Evolutionary conservation across 164 flowering plant genomes (phyloP).

Genomic region (Dillenia suffruticosa): DNA sequence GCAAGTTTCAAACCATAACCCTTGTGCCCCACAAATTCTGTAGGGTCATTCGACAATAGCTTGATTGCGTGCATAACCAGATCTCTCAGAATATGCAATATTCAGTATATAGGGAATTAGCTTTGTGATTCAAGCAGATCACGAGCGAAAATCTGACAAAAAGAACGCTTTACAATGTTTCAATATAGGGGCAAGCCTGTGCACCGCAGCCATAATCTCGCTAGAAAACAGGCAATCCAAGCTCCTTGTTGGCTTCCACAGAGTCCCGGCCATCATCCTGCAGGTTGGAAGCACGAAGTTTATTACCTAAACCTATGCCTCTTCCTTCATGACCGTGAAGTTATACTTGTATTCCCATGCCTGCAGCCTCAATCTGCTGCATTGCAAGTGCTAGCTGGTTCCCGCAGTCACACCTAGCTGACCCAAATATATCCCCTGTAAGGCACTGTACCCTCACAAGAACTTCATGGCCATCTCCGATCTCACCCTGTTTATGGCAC

Average conservation of each 20-base stretch:
- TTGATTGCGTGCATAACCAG: conserved; percentile 87
- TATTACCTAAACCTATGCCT: conserved; percentile 96
- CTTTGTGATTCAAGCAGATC: neutral
- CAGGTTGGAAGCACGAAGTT: conserved; percentile 89
- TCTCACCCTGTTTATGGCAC: conserved; percentile 67
- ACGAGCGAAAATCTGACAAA: too few species aligned
- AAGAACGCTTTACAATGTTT: too few species aligned
- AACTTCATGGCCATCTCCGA: conserved; percentile 91
- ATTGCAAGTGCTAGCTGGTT: conserved; percentile 86
- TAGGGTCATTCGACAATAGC: conserved; percentile 93
- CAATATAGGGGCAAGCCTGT: neutral
- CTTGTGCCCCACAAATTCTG: conserved; percentile 80
- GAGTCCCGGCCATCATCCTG: conserved; percentile 94
- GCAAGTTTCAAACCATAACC: conserved; percentile 81
- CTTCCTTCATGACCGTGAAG: conserved; percentile 98
- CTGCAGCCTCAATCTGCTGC: conserved; percentile 86
- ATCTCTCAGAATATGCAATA: conserved; percentile 78
- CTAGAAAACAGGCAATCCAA: conserved; percentile 90
- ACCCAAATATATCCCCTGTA: conserved; percentile 96
- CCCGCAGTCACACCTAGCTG: conserved; percentile 95
- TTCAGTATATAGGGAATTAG: neutral
- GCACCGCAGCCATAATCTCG: conserved; percentile 98
- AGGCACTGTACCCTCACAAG: conserved; percentile 97
- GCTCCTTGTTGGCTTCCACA: conserved; percentile 95
- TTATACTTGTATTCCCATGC: conserved; percentile 81